phyloP scores from a whole-genome alignment of 1,284 basidiomycete genomes.

The Cryptococcus sp. region DNA sequence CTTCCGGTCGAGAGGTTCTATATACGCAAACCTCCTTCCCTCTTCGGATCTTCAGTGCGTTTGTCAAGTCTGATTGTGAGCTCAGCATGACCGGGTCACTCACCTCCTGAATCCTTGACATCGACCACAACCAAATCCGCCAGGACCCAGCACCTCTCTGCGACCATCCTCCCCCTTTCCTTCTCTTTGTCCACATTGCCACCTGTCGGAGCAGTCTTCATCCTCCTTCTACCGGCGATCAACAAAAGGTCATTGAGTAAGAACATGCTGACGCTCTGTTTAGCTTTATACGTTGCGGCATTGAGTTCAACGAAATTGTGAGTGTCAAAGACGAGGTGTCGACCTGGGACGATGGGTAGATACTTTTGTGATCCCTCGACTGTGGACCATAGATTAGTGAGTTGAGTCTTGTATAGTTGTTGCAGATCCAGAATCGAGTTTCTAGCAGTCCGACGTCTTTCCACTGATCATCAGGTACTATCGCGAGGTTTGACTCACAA shows the following conservation, averaged over 20 bases:
- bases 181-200: slow-evolving; percentile 50
- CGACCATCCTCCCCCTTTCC: slow-evolving; percentile 67
- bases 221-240: slow-evolving; percentile 61
- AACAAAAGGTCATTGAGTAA: slow-evolving; percentile 87
- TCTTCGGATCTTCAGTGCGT: slow-evolving; percentile 92
- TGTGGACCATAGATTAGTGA: slow-evolving; percentile 81
- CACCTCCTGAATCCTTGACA: slow-evolving; percentile 87
- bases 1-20: slow-evolving; percentile 69
- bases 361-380: slow-evolving; percentile 98
- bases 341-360: slow-evolving; percentile 78
- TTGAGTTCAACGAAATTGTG: slow-evolving; percentile 82
- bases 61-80: slow-evolving; percentile 66
- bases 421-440: slow-evolving; percentile 90
- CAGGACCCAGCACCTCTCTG: slow-evolving; percentile 86
- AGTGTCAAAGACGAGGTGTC: slow-evolving; percentile 85
- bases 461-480: slow-evolving; percentile 32
- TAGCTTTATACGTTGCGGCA: slow-evolving; percentile 89
- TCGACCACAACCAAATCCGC: slow-evolving; percentile 91
- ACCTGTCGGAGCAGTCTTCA: slow-evolving; percentile 17
- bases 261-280: slow-evolving; percentile 81
- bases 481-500: slow-evolving; percentile 14
- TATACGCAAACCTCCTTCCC: slow-evolving; percentile 93
- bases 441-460: slow-evolving; percentile 65
- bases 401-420: slow-evolving; percentile 87
- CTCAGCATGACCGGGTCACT: slow-evolving; percentile 34